Evolutionary conservation across 2,329 filamentous ascomycete species (phyloP), one percentile per base, ranked within the genome.

Genomic region (Davidsoniella virescens): DNA sequence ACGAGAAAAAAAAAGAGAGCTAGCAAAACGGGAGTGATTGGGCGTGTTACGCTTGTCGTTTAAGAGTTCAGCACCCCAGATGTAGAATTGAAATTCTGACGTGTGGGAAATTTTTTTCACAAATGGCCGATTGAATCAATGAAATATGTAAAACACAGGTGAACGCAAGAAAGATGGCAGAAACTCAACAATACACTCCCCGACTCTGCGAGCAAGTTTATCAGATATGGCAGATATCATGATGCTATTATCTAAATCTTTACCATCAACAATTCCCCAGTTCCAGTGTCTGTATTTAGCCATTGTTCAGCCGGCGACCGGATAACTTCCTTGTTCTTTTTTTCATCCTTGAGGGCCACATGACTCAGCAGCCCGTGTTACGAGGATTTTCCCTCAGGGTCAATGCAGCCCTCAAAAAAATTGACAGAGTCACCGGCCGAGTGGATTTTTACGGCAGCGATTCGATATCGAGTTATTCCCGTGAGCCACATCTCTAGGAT

Each of bases 181-280:
- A 18, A 12, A 16, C 7, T 6, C 14, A 29, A 49, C 16, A 18
- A 42, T 33, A 14, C n/a, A 9, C n/a, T 33, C 9, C 16, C n/a
- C 29, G 14, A 38, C 9, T 40, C 18, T 10, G 16, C 26, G 20
- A 20, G 16, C 18, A 33, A 45, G 43, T 36, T 16, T 18, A 45
- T 41, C 17, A n/a, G 12, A 41, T 10, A 36, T 36, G 37, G 12
- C 18, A 25, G 47, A 12, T 7, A 39, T 26, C 17, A 49, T 53
- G 51, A 50, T 44, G 51, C 38, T 50, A 36, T 18, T 44, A 50
- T 47, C 26, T 53, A 43, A 39, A 50, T 44, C 42, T n/a, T 8
- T 26, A 25, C 16, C 29, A 39, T 41, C 25, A 50, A 50, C 17
- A 38, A 25, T 29, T 45, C 38, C 5, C 26, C 18, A 16, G 10